phyloP scores from a whole-genome alignment of 2,329 filamentous ascomycete genomes.

The Xylaria sp. region DNA sequence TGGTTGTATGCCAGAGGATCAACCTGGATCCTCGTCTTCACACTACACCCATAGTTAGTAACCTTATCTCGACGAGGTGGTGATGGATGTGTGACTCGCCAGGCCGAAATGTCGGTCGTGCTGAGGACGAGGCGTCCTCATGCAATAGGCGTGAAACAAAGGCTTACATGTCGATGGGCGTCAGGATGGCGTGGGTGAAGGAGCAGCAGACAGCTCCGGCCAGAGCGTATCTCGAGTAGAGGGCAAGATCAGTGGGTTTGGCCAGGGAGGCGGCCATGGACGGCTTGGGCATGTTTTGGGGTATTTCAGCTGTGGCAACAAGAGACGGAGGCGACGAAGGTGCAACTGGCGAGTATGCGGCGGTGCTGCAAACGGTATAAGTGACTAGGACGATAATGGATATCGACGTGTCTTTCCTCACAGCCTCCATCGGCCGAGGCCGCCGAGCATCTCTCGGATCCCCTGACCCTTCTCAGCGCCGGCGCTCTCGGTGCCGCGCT shows the following conservation, averaged over 20 bases:
- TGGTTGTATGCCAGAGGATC: constrained; percentile 44
- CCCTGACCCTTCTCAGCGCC: constrained; percentile 47
- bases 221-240: constrained; percentile 40
- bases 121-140: constrained; percentile 3
- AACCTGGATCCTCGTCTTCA: constrained; percentile 46
- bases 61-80: constrained; percentile 26
- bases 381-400: constrained; percentile 33
- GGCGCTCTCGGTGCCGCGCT: constrained; percentile 49
- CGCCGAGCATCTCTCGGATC: constrained; percentile 45
- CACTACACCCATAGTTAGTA: constrained; percentile 36
- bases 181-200: constrained; percentile 44
- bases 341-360: constrained; percentile 21
- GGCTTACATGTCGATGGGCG: constrained; percentile 46
- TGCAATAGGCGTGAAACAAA: constrained; percentile 30
- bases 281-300: constrained; percentile 33
- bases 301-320: constrained; percentile 29
- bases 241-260: constrained; percentile 37
- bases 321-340: constrained; percentile 16
- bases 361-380: constrained; percentile 43
- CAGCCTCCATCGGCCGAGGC: constrained; percentile 40
- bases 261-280: constrained; percentile 23
- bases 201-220: constrained; percentile 46
- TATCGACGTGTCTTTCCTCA: constrained; percentile 21
- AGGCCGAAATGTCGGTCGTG: neutral
- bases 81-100: constrained; percentile 21